Conservation (phyloP, 1,139 yeast genomes). For the Wickerhamomyces sp. region DNA sequence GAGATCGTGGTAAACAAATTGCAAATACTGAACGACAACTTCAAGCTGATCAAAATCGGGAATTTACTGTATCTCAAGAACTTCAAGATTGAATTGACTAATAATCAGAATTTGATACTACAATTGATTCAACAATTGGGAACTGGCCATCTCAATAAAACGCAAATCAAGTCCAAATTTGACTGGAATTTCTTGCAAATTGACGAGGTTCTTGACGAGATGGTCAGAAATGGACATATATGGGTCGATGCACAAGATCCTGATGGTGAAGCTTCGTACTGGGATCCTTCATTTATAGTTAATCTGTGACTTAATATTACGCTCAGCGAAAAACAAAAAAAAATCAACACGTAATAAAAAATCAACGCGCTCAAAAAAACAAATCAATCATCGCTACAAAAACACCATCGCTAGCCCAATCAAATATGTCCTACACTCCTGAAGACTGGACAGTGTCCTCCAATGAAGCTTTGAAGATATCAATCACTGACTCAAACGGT, state of each 20-base stretch:
- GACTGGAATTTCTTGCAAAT: slow-evolving; percentile 45
- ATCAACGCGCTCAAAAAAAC: neutral
- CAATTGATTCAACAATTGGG: slow-evolving; percentile 54
- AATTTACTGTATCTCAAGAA: slow-evolving; percentile 27
- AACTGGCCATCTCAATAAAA: slow-evolving; percentile 39
- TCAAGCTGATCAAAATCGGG: slow-evolving; percentile 30
- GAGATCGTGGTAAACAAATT: slow-evolving; percentile 12
- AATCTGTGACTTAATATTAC: slow-evolving; percentile 12
- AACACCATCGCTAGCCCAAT: neutral
- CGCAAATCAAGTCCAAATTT: slow-evolving; percentile 47
- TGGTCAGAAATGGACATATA: slow-evolving; percentile 53
- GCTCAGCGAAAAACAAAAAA: neutral
- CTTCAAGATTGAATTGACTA: slow-evolving; percentile 28
- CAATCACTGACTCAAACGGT: slow-evolving; percentile 50
- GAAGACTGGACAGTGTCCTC: slow-evolving; percentile 68
- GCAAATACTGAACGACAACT: slow-evolving; percentile 26
- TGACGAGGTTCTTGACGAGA: slow-evolving; percentile 45
- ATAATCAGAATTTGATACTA: slow-evolving; percentile 45
- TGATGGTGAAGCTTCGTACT: slow-evolving; percentile 39
- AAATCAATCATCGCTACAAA: neutral
- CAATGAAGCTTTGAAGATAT: slow-evolving; percentile 56
- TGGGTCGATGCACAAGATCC: slow-evolving; percentile 46
- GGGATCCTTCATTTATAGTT: slow-evolving; percentile 29
- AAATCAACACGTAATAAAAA: neutral
- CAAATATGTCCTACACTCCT: slow-evolving; percentile 31